Evolutionary conservation across 805 yeast species (phyloP), one percentile per base, ranked within the genome.

Genomic region (Pichia heedii): DNA sequence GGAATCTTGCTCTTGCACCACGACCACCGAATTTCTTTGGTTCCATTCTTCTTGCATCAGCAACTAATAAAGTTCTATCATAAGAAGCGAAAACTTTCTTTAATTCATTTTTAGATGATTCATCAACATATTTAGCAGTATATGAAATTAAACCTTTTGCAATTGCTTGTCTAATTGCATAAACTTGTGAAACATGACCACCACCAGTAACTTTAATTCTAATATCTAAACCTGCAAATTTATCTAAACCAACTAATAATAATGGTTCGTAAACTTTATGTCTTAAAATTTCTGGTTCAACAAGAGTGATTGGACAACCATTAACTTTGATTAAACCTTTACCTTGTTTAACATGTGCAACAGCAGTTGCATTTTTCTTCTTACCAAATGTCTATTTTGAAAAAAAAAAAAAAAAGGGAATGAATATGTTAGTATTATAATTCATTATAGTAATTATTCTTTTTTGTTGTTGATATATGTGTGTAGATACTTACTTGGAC

Each of bases 11-110:
- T 81, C 98, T 93, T 78, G 98, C 98, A 86, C 98, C 98, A 76
- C 95, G 95, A 82, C 98, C 98, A 81, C 98, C 98, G 81, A 93
- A 93, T 82, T 93, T 93, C 97, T 93, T 93, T 83, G 98, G 98
- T 81, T 93, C 98, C 84, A 89, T 83, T 84, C 95, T 90, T 85
- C 98, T 88, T 65, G 97, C 79, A 75, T 93, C 98, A 66, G 98
- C 97, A 73, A 93, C 93, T 77, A 93, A 84, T 72, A 93, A 84
- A 72, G 97, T 87, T 82, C 96, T 89, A 90, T 93, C 98, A 83
- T 89, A 94, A 66, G 95, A 69, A 58, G 90, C 80, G 77, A 89
- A 87, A 65, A 94, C 83, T 79, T 88, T 89, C 95, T 93, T 93
- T 73, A 93, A 83, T 79, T 90, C 97, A 79, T 90, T 90, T 86